Percentiles rank a stretch among this genome's conserved stretches.
These are phyloP conservation scores for Taiozyma sp. DNA, from an alignment of 1,139 yeast species.

Conservation along the genomic window DNA sequence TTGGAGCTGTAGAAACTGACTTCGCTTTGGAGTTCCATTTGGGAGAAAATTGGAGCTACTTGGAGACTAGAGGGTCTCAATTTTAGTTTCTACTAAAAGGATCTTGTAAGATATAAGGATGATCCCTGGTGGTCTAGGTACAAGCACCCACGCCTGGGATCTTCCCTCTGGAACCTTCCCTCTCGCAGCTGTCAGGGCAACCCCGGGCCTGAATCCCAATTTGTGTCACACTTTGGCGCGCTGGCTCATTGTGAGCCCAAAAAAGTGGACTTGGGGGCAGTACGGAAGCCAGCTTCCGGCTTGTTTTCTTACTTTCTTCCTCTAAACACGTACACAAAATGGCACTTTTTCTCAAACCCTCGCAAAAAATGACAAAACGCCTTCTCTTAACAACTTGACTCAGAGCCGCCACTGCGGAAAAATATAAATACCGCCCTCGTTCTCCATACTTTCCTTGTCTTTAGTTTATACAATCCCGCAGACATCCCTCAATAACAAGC, in stretches of 20 bases:
- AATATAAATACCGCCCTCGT: background rate
- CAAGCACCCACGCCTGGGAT: too few species aligned
- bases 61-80: background rate
- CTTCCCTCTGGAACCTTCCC: too few species aligned
- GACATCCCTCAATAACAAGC: background rate
- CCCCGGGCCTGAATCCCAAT: too few species aligned
- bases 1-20: background rate
- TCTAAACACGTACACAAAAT: background rate
- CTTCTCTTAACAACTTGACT: background rate
- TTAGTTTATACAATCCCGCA: too few species aligned
- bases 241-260: too few species aligned
- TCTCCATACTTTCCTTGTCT: too few species aligned
- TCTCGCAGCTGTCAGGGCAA: too few species aligned
- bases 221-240: too few species aligned
- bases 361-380: background rate
- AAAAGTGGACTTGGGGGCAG: background rate
- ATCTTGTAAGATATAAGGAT: too few species aligned
- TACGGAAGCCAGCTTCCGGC: background rate
- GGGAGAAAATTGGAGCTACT: background rate
- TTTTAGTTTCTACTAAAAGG: too few species aligned
- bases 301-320: background rate
- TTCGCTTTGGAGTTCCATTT: background rate
- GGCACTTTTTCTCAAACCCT: background rate
- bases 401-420: background rate
- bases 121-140: too few species aligned